These are phyloP conservation scores for Lentinula sp. DNA, from an alignment of 768 basidiomycete species.

Conservation along the genomic window DNA sequence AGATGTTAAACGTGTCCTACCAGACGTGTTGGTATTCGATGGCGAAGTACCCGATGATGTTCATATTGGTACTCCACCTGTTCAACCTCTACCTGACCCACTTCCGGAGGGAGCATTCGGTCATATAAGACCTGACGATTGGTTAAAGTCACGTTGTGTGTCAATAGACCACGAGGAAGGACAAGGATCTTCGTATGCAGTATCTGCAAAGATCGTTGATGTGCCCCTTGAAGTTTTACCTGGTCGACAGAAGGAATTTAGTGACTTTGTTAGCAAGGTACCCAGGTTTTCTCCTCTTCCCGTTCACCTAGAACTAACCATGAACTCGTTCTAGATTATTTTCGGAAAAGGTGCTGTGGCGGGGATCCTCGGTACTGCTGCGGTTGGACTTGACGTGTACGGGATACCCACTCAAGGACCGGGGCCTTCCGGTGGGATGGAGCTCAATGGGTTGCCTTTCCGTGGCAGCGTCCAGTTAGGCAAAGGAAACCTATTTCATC, in stretches of 20 bases:
- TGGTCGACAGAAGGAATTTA: slow-evolving; percentile 71
- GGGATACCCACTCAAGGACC: slow-evolving; percentile 49
- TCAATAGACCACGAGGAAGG: slow-evolving; percentile 35
- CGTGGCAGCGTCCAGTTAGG: slow-evolving; percentile 60
- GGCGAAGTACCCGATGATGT: slow-evolving; percentile 47
- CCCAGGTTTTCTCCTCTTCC: background rate
- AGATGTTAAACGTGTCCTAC: slow-evolving; percentile 57
- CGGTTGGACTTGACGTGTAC: slow-evolving; percentile 50
- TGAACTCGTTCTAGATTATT: slow-evolving; percentile 43
- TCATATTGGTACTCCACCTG: slow-evolving; percentile 24
- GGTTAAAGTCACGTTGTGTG: slow-evolving; percentile 46
- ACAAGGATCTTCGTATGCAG: slow-evolving; percentile 48
- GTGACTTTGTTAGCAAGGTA: slow-evolving; percentile 74
- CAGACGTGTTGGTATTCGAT: slow-evolving; percentile 76
- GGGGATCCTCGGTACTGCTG: slow-evolving; percentile 59
- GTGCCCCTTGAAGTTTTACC: slow-evolving; percentile 76
- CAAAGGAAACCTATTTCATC: slow-evolving; percentile 34
- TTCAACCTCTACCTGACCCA: slow-evolving; percentile 56
- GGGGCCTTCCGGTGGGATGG: slow-evolving; percentile 36
- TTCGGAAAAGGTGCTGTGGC: slow-evolving; percentile 66
- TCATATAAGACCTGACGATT: slow-evolving; percentile 64
- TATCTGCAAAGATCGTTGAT: slow-evolving; percentile 64
- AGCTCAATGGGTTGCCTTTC: slow-evolving; percentile 60
- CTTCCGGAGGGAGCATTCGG: slow-evolving; percentile 71
- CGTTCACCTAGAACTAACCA: background rate